These are phyloP conservation scores for Hyparrhenia diplandra DNA, from an alignment of 176 grass and related monocot genomes.

Conservation along the genomic window DNA sequence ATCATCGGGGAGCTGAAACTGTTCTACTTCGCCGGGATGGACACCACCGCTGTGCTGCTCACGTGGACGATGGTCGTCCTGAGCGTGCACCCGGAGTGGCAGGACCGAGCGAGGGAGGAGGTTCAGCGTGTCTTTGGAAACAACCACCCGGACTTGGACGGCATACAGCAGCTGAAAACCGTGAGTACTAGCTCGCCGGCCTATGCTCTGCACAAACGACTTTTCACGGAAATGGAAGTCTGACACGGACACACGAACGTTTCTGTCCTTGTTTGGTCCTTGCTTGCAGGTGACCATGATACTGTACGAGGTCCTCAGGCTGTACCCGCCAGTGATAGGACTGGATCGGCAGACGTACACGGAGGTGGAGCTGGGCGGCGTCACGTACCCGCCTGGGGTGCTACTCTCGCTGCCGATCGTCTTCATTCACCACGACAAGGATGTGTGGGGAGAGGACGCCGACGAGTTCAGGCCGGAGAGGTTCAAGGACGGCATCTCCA, in stretches of 20 bases:
- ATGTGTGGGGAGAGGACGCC: constrained; percentile 38
- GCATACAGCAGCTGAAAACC: constrained; percentile 36
- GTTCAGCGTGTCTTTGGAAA: constrained; percentile 31
- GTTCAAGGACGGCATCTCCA: constrained; percentile 37
- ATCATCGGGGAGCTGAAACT: constrained; percentile 68
- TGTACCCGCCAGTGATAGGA: constrained; percentile 41
- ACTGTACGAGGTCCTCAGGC: constrained; percentile 45
- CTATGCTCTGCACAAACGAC: too few relatives aligned
- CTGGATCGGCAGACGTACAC: constrained; percentile 10
- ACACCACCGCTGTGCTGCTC: constrained; percentile 52
- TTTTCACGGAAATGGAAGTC: too few relatives aligned
- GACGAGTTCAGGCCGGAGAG: constrained; percentile 54
- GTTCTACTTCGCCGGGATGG: constrained; percentile 77
- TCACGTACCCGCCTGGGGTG: constrained; percentile 34
- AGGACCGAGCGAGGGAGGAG: constrained; percentile 53
- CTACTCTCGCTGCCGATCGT: constrained; percentile 14
- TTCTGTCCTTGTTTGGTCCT: too few relatives aligned
- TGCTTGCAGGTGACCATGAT: constrained; percentile 21
- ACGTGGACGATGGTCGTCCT: constrained; percentile 53
- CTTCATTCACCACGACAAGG: constrained; percentile 33
- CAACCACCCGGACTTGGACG: constrained; percentile 30
- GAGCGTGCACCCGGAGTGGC: constrained; percentile 61
- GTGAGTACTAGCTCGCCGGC: not conserved
- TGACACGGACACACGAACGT: too few relatives aligned
- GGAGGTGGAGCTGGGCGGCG: constrained; percentile 36